These are phyloP conservation scores for Fusarium tricinctum DNA, from an alignment of 2,329 filamentous ascomycete genomes.

Conservation along the genomic window DNA sequence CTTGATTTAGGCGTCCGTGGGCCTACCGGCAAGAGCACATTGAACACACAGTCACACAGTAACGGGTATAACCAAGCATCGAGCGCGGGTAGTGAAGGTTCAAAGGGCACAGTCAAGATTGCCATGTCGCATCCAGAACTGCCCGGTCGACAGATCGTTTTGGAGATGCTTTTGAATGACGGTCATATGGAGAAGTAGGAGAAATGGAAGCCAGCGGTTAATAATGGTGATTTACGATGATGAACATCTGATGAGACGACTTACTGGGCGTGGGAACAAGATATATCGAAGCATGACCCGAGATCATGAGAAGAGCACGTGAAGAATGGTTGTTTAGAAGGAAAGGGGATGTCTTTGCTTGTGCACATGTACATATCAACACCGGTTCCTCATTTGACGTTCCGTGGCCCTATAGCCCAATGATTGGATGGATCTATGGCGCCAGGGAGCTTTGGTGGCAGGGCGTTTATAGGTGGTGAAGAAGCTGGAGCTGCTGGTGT, in stretches of 20 bases:
- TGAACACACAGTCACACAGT: conserved; percentile 52
- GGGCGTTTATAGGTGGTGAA: conserved; percentile 42
- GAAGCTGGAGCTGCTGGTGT: conserved; percentile 17
- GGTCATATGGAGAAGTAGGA: conserved; percentile 71
- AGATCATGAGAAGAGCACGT: conserved; percentile 14
- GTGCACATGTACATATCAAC: conserved; percentile 42
- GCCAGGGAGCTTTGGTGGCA: conserved; percentile 27
- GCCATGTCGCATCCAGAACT: conserved; percentile 94
- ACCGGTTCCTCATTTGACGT: conserved; percentile 12
- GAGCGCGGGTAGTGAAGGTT: conserved; percentile 59
- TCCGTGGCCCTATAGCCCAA: conserved; percentile 17
- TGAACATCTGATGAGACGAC: conserved; percentile 16
- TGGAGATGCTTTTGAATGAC: conserved; percentile 94
- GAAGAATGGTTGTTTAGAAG: conserved; percentile 1
- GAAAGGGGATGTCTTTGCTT: conserved; percentile 22
- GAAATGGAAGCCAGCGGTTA: conserved; percentile 1
- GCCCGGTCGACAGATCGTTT: conserved; percentile 85
- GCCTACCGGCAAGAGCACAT: conserved; percentile 65
- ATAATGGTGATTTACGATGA: conserved; percentile 22
- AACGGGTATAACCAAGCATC: conserved; percentile 55
- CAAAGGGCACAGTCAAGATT: conserved; percentile 88
- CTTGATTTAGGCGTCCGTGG: conserved; percentile 85
- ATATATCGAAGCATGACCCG: conserved; percentile 7
- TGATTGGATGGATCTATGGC: conserved; percentile 40
- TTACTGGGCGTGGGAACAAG: conserved; percentile 19